Conservation (phyloP, 1,284 basidiomycete genomes). For the Melanopsichium pennsylvanicum region DNA sequence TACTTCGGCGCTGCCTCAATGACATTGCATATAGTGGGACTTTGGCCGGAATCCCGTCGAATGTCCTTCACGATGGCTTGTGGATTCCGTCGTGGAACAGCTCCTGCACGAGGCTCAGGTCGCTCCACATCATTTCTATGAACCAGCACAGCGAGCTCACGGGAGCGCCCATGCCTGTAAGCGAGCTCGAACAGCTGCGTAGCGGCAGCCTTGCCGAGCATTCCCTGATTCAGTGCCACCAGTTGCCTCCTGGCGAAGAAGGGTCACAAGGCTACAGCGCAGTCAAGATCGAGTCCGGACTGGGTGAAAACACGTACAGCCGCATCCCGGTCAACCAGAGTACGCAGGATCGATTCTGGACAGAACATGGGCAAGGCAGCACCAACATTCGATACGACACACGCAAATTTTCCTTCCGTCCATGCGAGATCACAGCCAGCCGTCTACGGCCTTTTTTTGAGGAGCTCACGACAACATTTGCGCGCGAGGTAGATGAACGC, state of each 20-base stretch:
- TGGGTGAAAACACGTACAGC: background rate
- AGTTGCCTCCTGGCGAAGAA: too few species aligned
- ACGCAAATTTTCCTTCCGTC: slow-evolving; percentile 53
- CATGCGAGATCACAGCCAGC: slow-evolving; percentile 49
- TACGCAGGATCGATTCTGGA: background rate
- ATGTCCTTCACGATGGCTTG: too few species aligned
- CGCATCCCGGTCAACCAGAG: background rate
- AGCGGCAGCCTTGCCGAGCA: slow-evolving; percentile 17
- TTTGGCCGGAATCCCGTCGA: too few species aligned
- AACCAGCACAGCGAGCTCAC: slow-evolving; percentile 29
- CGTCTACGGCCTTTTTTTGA: slow-evolving; percentile 45
- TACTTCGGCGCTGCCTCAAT: background rate
- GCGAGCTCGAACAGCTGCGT: slow-evolving; percentile 22
- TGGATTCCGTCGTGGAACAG: slow-evolving; percentile 2
- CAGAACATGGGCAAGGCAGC: slow-evolving; percentile 17
- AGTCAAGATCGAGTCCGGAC: too few species aligned
- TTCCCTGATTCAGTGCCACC: background rate
- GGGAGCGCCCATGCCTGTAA: slow-evolving; percentile 38
- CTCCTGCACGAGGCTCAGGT: slow-evolving; percentile 5
- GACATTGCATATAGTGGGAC: too few species aligned
- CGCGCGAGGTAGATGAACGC: background rate
- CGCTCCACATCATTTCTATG: slow-evolving; percentile 13
- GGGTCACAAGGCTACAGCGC: too few species aligned
- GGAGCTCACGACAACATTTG: slow-evolving; percentile 16
- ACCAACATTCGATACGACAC: slow-evolving; percentile 54